phyloP scores from a whole-genome alignment of 1,139 yeast species.

The Kluyveromyces sp. region DNA sequence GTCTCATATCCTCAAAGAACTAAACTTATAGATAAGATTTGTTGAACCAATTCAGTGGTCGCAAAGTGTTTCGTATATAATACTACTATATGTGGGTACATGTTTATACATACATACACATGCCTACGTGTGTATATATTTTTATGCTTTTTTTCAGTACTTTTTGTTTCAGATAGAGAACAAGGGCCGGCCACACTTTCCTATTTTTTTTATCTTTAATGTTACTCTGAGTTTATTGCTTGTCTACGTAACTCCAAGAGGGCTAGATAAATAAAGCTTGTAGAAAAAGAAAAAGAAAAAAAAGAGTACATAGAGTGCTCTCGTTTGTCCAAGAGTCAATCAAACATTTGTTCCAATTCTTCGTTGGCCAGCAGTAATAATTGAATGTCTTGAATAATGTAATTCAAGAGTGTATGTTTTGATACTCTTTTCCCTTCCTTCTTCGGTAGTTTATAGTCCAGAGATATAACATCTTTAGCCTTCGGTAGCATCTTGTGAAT shows the following conservation, averaged over 20 bases:
- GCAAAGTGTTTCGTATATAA: neutral
- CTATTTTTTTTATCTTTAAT: too few relatives aligned
- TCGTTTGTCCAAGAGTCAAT: neutral
- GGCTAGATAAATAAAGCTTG: too few relatives aligned
- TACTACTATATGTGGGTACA: neutral
- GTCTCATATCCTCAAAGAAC: constrained; percentile 70
- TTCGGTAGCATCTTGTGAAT: constrained; percentile 1
- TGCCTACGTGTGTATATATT: neutral
- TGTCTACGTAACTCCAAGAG: too few relatives aligned
- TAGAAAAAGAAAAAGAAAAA: too few relatives aligned
- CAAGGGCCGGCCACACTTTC: too few relatives aligned
- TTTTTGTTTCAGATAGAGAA: too few relatives aligned
- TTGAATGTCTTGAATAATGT: constrained; percentile 26
- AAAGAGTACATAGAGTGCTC: too few relatives aligned
- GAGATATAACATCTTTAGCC: constrained; percentile 1
- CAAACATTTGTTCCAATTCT: constrained; percentile 15
- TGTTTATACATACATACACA: neutral
- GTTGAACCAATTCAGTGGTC: neutral
- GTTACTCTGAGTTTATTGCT: too few relatives aligned
- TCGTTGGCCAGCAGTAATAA: constrained; percentile 22
- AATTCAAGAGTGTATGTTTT: constrained; percentile 23
- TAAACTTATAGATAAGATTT: constrained; percentile 44
- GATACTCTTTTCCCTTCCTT: constrained; percentile 23
- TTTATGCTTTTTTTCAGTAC: too few relatives aligned
- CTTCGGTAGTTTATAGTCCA: constrained; percentile 5